Base-by-base conservation (phyloP, 139 green algal species). In the Raphidocelis subcapitata region DNA sequence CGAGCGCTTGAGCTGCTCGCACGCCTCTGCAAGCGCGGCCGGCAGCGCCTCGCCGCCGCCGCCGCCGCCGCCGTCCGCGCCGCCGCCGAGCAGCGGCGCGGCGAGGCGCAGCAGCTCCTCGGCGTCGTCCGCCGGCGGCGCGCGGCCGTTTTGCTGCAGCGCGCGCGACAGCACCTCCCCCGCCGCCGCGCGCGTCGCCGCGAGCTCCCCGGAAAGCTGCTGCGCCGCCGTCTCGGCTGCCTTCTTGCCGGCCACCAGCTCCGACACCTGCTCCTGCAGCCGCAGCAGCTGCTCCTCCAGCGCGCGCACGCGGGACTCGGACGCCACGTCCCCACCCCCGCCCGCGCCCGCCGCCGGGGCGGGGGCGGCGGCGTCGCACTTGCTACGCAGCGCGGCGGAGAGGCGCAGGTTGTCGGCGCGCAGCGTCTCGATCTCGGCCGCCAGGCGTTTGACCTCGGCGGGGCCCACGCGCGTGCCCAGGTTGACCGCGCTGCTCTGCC, bases 401-500 rank as follows among this genome's bases (percentile, higher is more conserved):
- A 79, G 60, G 3, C 73, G 69, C 41, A 72, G 41, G 49, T 84
- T 80, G 46, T 87, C 82, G 37, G 59, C 67, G 12, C 60, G 54
- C 49, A 87, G 49, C 26, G 61, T 28, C 8, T 75, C 69, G 49
- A 87, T 37, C 78, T 87, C 68, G 2, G 75, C 75, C 16, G 41
- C 41, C 49, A 81, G 67, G 1, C 75, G 60, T 35, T 72, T 72
- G 21, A 81, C 24, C 75, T 81, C 75, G 10, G 75, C 75, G 35
- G 67, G 61, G 10, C 65, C 70, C 0, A 78, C 57, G 10, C 79
- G 63, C 20, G 69, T 72, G 0, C n/a, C 69, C 23, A 84, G 57
- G 41, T 84, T 84, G 20, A 75, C 46, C 21, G 73, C 79, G 21
- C 70, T 79, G 31, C 70, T 79, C 55, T 84, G 79, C 16, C 79